These are phyloP conservation scores for Aspergillus funiculosus DNA, from an alignment of 495 filamentous ascomycete genomes.

Conservation along the genomic window DNA sequence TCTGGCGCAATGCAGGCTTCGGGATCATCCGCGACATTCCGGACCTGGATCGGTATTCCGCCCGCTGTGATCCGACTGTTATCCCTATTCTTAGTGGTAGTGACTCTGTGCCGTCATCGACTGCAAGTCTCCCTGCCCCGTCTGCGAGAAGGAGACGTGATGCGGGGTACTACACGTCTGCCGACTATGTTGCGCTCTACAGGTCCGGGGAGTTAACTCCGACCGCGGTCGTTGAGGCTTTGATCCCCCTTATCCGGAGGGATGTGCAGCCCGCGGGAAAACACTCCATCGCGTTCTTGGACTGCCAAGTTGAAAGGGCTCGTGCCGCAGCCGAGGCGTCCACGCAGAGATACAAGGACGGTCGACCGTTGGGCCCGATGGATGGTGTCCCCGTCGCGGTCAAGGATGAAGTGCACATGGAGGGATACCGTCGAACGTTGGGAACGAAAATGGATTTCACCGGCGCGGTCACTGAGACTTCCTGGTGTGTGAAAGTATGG, in stretches of 20 bases:
- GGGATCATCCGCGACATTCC: constrained; percentile 50
- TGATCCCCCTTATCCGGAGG: constrained; percentile 64
- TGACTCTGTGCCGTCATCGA: constrained; percentile 31
- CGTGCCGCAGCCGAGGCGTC: constrained; percentile 64
- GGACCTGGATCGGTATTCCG: constrained; percentile 53
- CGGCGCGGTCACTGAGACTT: constrained; percentile 44
- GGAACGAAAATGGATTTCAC: constrained; percentile 56
- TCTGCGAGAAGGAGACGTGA: constrained; percentile 29
- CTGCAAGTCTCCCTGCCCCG: constrained; percentile 20
- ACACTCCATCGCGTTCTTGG: constrained; percentile 66
- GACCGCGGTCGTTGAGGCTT: constrained; percentile 56
- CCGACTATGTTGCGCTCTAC: constrained; percentile 75
- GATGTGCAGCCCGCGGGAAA: constrained; percentile 46
- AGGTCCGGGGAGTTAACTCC: constrained; percentile 64
- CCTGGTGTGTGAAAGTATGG: constrained; percentile 71
- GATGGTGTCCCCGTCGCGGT: constrained; percentile 85
- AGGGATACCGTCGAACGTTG: constrained; percentile 63
- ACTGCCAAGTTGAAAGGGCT: constrained; percentile 53
- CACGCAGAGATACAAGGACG: constrained; percentile 61
- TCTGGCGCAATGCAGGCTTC: constrained; percentile 78
- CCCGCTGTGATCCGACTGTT: constrained; percentile 80
- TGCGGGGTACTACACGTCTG: constrained; percentile 57
- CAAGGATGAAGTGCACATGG: constrained; percentile 75
- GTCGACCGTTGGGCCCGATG: constrained; percentile 57
- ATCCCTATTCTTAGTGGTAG: constrained; percentile 50